Evolutionary conservation across 495 filamentous ascomycete genomes (phyloP), one percentile per base, ranked within the genome.

Genomic region (Talaromyces proteolyticus): DNA sequence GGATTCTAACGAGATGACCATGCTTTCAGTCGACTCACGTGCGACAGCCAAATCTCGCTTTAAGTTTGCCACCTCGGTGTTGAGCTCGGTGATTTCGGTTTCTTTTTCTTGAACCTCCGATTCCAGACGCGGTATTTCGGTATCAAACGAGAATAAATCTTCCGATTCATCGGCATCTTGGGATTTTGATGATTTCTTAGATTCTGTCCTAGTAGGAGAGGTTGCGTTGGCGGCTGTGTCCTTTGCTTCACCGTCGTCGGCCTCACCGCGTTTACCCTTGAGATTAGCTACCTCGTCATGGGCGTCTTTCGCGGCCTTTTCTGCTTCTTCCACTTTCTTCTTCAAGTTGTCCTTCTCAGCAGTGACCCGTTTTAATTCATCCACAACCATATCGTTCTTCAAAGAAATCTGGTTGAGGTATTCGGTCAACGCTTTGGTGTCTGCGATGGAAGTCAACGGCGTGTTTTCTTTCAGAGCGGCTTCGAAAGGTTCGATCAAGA

Each of bases 401-500:
- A 90, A 67, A 47, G 85, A 88, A 36, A 95, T 69, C 64, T 95
- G 89, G 54, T 85, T 93, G n/a, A 98, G 76, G 61, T 97, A 98
- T 67, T 97, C 93, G 3, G 92, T 82, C 24, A 98, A 69, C 1
- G 89, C 85, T 53, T 81, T 80, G 0, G 91, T 88, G 51, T 98
- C 94, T 46, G 73, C 78, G 50, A 97, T 95, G 3, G 88, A 88
- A 14, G 89, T 86, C 18, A 96, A 68, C 0, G 93, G 92, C 0
- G 94, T 97, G 52, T 91, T 87, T 58, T 98, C 93, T 59, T 86
- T 86, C 6, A 98, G 75, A 2, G 85, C 81, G 42, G 87, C 87
- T 70, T 98, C 93, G 58, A 98, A 97, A 0, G 87, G 86, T 59
- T 96, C 93, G 58, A 97, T 95, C 2, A 84, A 78, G 5, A 83